Conservation (phyloP, 2,329 filamentous ascomycete genomes). For the Metarhizium guizhouense region DNA sequence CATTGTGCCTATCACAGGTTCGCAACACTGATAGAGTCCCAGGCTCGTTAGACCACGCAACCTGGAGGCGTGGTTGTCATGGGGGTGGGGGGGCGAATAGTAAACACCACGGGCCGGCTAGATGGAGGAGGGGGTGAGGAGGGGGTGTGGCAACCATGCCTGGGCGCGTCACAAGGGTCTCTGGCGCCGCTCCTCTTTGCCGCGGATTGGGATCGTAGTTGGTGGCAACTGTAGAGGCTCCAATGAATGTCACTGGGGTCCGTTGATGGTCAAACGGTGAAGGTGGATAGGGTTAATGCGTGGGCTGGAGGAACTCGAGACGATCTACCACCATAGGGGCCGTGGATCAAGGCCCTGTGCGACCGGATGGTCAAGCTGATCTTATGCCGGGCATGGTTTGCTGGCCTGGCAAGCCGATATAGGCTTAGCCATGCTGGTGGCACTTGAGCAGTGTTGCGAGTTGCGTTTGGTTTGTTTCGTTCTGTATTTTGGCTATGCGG, state of each 20-base stretch:
- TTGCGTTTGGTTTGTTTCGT: not conserved
- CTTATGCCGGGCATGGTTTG: slow-evolving; percentile 17
- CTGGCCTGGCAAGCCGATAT: not conserved
- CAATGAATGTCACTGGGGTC: slow-evolving; percentile 19
- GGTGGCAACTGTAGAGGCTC: slow-evolving; percentile 12
- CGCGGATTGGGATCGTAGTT: not conserved
- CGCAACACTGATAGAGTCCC: not conserved
- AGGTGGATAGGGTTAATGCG: slow-evolving; percentile 13
- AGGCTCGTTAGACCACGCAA: not conserved
- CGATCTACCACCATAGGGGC: slow-evolving; percentile 16
- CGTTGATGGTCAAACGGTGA: slow-evolving; percentile 12
- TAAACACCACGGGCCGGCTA: not conserved
- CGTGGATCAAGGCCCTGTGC: slow-evolving; percentile 25
- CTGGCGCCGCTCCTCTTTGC: not conserved
- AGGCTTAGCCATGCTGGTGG: not conserved
- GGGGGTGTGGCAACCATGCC: not conserved
- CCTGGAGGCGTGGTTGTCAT: not conserved
- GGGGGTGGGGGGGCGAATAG: not conserved
- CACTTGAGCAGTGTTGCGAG: not conserved
- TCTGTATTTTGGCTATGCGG: not conserved
- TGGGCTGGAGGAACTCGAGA: slow-evolving; percentile 16
- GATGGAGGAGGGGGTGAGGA: not conserved
- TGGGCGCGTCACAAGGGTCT: not conserved
- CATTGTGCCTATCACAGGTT: not conserved
- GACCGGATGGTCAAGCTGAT: slow-evolving; percentile 38